These are phyloP conservation scores for Paramecium octaurelia DNA, from an alignment of 73 alveolate species.

Conservation along the genomic window DNA sequence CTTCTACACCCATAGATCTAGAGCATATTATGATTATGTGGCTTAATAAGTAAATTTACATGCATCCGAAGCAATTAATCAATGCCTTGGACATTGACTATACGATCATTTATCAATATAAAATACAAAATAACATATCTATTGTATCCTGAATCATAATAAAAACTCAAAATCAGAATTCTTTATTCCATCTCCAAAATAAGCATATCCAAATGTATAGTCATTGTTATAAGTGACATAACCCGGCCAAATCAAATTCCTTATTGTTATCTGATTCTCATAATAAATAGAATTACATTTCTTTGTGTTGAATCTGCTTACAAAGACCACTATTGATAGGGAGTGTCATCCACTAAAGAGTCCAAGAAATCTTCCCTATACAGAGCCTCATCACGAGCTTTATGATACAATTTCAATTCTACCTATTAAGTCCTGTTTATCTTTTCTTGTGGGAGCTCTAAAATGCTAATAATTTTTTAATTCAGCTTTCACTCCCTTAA, in stretches of 20 bases:
- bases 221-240: slow-evolving; percentile 40
- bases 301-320: slow-evolving; percentile 72
- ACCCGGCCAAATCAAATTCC: slow-evolving; percentile 92
- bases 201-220: slow-evolving; percentile 32
- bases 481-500: slow-evolving; percentile 60
- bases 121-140: not conserved
- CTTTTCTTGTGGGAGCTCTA: slow-evolving; percentile 73
- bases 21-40: not conserved
- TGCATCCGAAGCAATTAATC: slow-evolving; percentile 6
- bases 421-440: slow-evolving; percentile 67
- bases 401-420: not conserved
- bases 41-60: slow-evolving; percentile 1
- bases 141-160: not conserved
- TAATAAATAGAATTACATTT: not conserved
- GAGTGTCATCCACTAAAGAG: slow-evolving; percentile 70
- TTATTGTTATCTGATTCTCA: slow-evolving; percentile 61
- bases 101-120: not conserved
- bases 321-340: slow-evolving; percentile 82
- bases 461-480: slow-evolving; percentile 80
- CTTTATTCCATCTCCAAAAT: slow-evolving; percentile 45
- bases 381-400: slow-evolving; percentile 69
- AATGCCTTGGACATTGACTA: slow-evolving; percentile 3
- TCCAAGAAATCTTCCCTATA: slow-evolving; percentile 78
- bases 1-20: not conserved
- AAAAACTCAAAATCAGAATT: slow-evolving; percentile 34